Conservation (phyloP, 441 rosid genomes). For the Syzygium syzygioides region DNA sequence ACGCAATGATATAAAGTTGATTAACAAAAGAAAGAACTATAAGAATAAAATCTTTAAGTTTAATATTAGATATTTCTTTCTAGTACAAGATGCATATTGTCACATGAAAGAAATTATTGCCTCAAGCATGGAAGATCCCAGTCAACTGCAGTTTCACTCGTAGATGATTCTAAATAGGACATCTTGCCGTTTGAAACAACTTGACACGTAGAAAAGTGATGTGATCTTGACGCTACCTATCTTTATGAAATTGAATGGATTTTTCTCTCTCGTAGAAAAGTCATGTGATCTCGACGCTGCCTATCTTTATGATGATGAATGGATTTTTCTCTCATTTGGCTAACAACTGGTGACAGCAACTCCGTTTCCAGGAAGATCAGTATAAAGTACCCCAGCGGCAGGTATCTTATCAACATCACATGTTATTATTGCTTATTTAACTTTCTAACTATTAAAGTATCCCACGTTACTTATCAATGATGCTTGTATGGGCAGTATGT, state of each 20-base stretch:
- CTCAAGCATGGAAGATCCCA: not conserved
- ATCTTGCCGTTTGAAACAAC: not conserved
- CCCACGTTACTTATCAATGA: fast-evolving
- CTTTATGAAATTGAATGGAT: not conserved
- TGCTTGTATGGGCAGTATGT: not conserved
- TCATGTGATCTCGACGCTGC: not conserved
- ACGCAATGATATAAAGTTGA: not conserved
- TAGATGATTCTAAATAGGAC: not conserved
- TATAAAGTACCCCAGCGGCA: not conserved
- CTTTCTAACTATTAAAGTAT: not conserved
- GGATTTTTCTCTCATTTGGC: not conserved
- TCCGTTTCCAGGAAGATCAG: not conserved
- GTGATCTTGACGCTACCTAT: not conserved
- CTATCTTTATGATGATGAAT: not conserved
- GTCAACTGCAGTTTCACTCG: not conserved
- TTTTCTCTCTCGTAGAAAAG: not conserved
- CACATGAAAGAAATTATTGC: not conserved
- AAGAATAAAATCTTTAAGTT: not conserved
- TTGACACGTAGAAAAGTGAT: not conserved
- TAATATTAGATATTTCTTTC: not conserved
- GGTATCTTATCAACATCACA: fast-evolving
- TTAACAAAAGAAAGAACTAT: not conserved
- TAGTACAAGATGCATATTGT: not conserved
- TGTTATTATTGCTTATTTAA: not conserved
- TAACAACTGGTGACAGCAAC: fast-evolving